Conservation (phyloP, 305 asterid genomes). For the Fraxinus angustifolia region DNA sequence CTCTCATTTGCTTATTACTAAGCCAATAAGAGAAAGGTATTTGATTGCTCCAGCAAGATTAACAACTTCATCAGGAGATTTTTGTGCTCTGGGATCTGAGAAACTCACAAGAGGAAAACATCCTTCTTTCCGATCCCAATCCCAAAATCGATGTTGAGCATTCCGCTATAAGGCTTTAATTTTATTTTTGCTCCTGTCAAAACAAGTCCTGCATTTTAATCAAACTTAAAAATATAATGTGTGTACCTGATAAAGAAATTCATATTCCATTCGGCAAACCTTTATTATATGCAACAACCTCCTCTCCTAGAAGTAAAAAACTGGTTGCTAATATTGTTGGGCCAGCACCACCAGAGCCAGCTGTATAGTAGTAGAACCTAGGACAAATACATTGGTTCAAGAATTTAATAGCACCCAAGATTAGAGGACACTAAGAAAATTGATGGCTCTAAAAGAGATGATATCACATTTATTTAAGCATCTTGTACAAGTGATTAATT, state of each 20-base stretch:
- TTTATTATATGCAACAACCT: slow-evolving; percentile 48
- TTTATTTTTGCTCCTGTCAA: slow-evolving; percentile 41
- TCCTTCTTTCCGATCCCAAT: slow-evolving; percentile 48
- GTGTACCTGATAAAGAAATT: not conserved
- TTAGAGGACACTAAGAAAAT: not conserved
- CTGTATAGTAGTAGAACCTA: slow-evolving; percentile 53
- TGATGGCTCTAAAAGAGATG: not conserved
- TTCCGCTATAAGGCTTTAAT: slow-evolving; percentile 51
- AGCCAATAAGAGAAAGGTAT: not conserved
- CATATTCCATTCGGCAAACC: slow-evolving; percentile 24
- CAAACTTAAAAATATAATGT: not conserved
- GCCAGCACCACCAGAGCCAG: slow-evolving; percentile 57
- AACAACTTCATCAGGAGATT: not conserved
- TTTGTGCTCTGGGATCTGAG: not conserved
- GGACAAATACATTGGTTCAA: slow-evolving; percentile 1
- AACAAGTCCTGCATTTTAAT: not conserved
- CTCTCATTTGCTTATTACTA: not conserved
- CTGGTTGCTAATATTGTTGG: slow-evolving; percentile 51
- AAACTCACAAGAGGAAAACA: slow-evolving; percentile 47
- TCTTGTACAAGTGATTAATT: not conserved
- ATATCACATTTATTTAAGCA: not conserved
- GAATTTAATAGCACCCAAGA: not conserved
- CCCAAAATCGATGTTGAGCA: slow-evolving; percentile 53
- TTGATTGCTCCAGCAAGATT: not conserved
- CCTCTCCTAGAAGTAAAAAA: slow-evolving; percentile 51